A percentile compares a stretch with the other conserved stretches of the same genome.
Evolutionary conservation across 305 asterid genomes (phyloP).

Genomic region (Fraxinus velutina): DNA sequence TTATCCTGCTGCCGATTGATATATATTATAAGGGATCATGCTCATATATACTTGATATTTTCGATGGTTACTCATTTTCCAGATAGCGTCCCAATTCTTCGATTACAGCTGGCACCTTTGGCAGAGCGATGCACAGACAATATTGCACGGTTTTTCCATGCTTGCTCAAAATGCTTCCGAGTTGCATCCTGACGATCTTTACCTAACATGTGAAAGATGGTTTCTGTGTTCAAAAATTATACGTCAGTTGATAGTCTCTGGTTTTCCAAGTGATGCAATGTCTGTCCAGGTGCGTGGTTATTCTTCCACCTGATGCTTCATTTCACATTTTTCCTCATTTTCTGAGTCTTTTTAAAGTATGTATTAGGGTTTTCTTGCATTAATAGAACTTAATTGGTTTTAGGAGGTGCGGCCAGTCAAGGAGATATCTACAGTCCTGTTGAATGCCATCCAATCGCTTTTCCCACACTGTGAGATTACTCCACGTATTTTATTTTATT

Average conservation of each 20-base stretch:
- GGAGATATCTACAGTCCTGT: constrained; percentile 76
- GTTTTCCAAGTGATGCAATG: constrained; percentile 76
- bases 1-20: constrained; percentile 17
- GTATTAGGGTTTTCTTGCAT: constrained; percentile 19
- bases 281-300: constrained; percentile 57
- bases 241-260: constrained; percentile 75
- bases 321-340: not conserved
- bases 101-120: constrained; percentile 98
- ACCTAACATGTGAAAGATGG: constrained; percentile 92
- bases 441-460: constrained; percentile 74
- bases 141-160: constrained; percentile 68
- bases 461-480: constrained; percentile 72
- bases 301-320: constrained; percentile 11
- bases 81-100: constrained; percentile 90
- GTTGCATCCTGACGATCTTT: constrained; percentile 61
- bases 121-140: constrained; percentile 80
- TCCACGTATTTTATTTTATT: constrained; percentile 18
- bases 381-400: constrained; percentile 27
- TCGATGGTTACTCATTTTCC: constrained; percentile 51
- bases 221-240: constrained; percentile 85
- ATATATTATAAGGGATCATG: constrained; percentile 5
- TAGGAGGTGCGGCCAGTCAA: constrained; percentile 92
- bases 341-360: not conserved
- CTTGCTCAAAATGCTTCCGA: constrained; percentile 77
- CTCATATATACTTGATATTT: constrained; percentile 22